Evolutionary conservation across 768 basidiomycete genomes (phyloP).

Genomic region (Guyanaporus albipodus): DNA sequence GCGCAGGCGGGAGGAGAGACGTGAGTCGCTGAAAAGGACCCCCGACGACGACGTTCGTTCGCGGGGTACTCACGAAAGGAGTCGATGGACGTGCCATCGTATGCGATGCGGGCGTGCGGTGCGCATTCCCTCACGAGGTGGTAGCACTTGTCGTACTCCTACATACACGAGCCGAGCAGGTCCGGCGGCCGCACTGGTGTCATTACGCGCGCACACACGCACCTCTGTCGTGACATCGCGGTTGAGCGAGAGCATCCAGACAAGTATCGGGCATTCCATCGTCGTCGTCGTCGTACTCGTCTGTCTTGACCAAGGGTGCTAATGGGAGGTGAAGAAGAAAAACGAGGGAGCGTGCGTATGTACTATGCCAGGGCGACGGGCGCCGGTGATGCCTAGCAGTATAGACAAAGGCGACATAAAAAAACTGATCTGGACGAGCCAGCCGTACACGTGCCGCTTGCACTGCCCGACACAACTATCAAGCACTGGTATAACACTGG

Average conservation of each 20-base stretch:
- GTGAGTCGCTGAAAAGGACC: no score
- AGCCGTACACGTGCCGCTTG: conserved; percentile 28
- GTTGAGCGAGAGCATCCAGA: conserved; percentile 79
- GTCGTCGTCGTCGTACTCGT: not conserved
- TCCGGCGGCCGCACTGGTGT: not conserved
- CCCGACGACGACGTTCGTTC: no score
- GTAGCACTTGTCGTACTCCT: conserved; percentile 76
- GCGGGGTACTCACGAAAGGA: conserved; percentile 65
- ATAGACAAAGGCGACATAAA: no score
- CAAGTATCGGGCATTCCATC: conserved; percentile 64
- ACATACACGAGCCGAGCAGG: conserved; percentile 26
- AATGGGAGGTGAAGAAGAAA: conserved; percentile 2
- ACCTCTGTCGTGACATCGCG: conserved; percentile 68
- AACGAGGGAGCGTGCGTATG: conserved; percentile 6
- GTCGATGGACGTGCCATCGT: conserved; percentile 56
- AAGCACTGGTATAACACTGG: no score
- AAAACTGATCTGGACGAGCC: conserved; percentile 23
- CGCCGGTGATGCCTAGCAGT: no score
- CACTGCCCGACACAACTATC: no score
- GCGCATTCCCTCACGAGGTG: conserved; percentile 58
- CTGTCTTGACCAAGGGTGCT: conserved; percentile 1
- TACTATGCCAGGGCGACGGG: no score
- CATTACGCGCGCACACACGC: conserved; percentile 18
- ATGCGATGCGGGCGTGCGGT: conserved; percentile 49
- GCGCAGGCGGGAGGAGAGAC: not conserved